These are phyloP conservation scores for Talaromyces sp. DNA, from an alignment of 2,329 filamentous ascomycete species.

Conservation along the genomic window DNA sequence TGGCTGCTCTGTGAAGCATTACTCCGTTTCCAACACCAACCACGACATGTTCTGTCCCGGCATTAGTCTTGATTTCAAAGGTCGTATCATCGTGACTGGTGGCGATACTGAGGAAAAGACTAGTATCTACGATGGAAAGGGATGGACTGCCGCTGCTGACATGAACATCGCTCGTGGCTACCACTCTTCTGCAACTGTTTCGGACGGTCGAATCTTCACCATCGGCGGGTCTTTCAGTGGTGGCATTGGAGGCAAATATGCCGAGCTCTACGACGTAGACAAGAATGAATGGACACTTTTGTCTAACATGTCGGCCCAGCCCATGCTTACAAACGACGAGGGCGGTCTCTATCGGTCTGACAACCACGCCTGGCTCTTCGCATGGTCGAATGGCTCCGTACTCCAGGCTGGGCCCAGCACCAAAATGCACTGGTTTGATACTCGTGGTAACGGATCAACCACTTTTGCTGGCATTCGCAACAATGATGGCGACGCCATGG, in stretches of 20 bases:
- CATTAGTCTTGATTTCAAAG: constrained; percentile 45
- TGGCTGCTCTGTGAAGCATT: constrained; percentile 4
- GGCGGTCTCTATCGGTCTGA: constrained; percentile 38
- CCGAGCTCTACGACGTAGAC: constrained; percentile 48
- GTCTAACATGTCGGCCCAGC: constrained; percentile 37
- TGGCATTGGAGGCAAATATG: constrained; percentile 46
- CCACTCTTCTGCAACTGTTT: constrained; percentile 46
- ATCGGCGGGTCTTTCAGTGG: constrained; percentile 56
- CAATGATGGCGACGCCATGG: constrained; percentile 48
- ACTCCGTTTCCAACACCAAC: constrained; percentile 6
- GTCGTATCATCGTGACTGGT: constrained; percentile 49
- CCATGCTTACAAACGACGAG: constrained; percentile 47
- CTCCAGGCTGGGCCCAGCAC: constrained; percentile 53
- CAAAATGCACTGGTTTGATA: constrained; percentile 54
- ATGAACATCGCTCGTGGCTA: constrained; percentile 49
- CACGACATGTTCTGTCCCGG: constrained; percentile 32
- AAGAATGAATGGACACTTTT: constrained; percentile 44
- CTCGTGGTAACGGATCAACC: constrained; percentile 36
- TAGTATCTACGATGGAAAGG: constrained; percentile 41
- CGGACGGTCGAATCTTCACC: constrained; percentile 51
- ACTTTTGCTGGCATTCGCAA: constrained; percentile 39
- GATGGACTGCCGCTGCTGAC: constrained; percentile 35
- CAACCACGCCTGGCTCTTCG: constrained; percentile 52
- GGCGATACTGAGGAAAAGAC: constrained; percentile 46
- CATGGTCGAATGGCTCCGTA: constrained; percentile 42